Percentiles rank a stretch among this genome's conserved stretches.
These are phyloP conservation scores for Plasmodiophora brassicae DNA, from an alignment of 208 protist species.

Conservation along the genomic window DNA sequence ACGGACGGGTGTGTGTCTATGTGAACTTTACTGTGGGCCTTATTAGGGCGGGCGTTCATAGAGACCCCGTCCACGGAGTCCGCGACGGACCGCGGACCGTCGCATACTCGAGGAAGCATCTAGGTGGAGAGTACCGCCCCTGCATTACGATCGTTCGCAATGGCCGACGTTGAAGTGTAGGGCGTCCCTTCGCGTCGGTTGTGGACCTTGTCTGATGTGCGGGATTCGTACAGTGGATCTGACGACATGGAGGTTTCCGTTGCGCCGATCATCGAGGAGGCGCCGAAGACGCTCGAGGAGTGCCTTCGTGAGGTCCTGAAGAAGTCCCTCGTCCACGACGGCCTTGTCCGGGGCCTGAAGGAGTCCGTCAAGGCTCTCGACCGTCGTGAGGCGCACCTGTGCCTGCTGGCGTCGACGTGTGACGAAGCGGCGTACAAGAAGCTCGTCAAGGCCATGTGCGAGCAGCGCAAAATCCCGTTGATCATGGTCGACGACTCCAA, in stretches of 20 bases:
- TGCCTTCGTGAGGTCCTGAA: slow-evolving; percentile 74
- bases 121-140: background rate
- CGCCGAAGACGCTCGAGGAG: slow-evolving; percentile 42
- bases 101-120: slow-evolving; percentile 22
- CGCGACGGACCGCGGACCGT: background rate
- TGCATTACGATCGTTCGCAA: background rate
- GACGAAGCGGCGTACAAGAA: slow-evolving; percentile 69
- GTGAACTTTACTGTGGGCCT: background rate
- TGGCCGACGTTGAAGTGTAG: background rate
- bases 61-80: background rate
- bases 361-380: slow-evolving; percentile 69
- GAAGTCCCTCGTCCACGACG: slow-evolving; percentile 63
- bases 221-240: background rate
- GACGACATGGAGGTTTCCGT: background rate
- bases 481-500: slow-evolving; percentile 70
- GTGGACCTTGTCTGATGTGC: background rate
- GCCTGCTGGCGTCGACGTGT: slow-evolving; percentile 66
- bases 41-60: slow-evolving; percentile 28
- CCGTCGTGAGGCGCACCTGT: slow-evolving; percentile 63
- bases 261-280: background rate
- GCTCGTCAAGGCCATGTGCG: slow-evolving; percentile 72
- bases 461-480: slow-evolving; percentile 67
- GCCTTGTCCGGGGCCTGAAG: slow-evolving; percentile 69
- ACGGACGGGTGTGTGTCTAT: background rate
- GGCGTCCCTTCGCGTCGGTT: background rate